Percentiles rank a stretch among this genome's conserved stretches.
phyloP scores from a whole-genome alignment of 768 basidiomycete species.

The Dioszegia hungarica region DNA sequence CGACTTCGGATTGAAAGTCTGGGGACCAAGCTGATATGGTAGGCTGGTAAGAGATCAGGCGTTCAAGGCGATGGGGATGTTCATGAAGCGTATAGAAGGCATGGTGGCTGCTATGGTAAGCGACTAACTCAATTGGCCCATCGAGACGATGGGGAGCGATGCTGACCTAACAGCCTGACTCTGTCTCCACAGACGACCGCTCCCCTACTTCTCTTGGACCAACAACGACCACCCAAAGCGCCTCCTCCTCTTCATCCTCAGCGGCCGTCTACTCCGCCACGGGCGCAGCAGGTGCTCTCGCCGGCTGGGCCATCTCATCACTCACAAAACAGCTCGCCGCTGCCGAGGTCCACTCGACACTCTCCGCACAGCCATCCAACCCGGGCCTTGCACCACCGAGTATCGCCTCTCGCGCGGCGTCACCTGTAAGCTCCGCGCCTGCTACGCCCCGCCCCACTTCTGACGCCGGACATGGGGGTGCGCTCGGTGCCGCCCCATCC shows the following conservation, averaged over 20 bases:
- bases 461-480: no score
- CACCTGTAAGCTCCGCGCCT: background rate
- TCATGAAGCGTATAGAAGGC: slow-evolving; percentile 74
- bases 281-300: slow-evolving; percentile 83
- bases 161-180: slow-evolving; percentile 64
- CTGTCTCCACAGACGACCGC: slow-evolving; percentile 49
- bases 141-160: no score
- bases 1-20: background rate
- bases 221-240: slow-evolving; percentile 40
- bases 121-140: no score
- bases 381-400: slow-evolving; percentile 9
- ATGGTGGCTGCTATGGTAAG: slow-evolving; percentile 79
- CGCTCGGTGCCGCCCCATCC: no score
- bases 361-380: slow-evolving; percentile 23
- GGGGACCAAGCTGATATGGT: slow-evolving; percentile 6
- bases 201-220: slow-evolving; percentile 31
- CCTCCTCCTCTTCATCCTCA: slow-evolving; percentile 30
- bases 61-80: slow-evolving; percentile 85
- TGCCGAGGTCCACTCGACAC: slow-evolving; percentile 64
- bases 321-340: slow-evolving; percentile 72
- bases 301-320: slow-evolving; percentile 94
- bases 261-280: slow-evolving; percentile 71
- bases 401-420: background rate
- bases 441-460: no score
- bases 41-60: slow-evolving; percentile 93